Evolutionary conservation across 1,284 basidiomycete genomes (phyloP).

Genomic region (Chiua sp.): DNA sequence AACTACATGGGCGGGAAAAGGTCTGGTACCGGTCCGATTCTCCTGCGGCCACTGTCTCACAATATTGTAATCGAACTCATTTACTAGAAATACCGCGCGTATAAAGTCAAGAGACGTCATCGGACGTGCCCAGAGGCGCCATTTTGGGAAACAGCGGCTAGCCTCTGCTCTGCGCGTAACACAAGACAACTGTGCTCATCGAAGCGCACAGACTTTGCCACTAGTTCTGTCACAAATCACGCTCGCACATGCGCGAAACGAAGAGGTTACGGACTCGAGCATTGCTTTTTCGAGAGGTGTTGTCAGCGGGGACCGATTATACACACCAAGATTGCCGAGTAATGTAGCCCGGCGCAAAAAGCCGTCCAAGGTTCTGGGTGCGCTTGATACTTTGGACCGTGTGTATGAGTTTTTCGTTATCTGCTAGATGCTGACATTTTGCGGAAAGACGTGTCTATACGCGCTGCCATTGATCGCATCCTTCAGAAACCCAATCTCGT

Average conservation of each 20-base stretch:
- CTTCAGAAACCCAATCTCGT: conserved; percentile 27
- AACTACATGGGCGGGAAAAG: conserved; percentile 42
- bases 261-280: background rate
- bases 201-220: conserved; percentile 6
- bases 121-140: conserved; percentile 32
- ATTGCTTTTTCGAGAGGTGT: background rate
- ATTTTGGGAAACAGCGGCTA: conserved; percentile 37
- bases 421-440: conserved; percentile 9
- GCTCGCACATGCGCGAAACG: conserved; percentile 32
- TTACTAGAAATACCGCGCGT: conserved; percentile 26
- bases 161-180: conserved; percentile 30
- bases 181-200: conserved; percentile 12
- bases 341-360: conserved; percentile 3
- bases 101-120: conserved; percentile 32
- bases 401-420: conserved; percentile 8
- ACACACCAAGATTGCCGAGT: background rate
- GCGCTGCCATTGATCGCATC: conserved; percentile 35
- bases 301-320: conserved; percentile 3
- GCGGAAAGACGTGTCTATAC: conserved; percentile 27
- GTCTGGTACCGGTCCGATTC: conserved; percentile 19
- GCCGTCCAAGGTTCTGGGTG: conserved; percentile 32
- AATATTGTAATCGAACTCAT: background rate
- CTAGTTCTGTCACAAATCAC: conserved; percentile 25
- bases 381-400: conserved; percentile 35
- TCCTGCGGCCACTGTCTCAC: background rate